phyloP scores from a whole-genome alignment of 345 rosid genomes.

The Arabidopsis suecica region DNA sequence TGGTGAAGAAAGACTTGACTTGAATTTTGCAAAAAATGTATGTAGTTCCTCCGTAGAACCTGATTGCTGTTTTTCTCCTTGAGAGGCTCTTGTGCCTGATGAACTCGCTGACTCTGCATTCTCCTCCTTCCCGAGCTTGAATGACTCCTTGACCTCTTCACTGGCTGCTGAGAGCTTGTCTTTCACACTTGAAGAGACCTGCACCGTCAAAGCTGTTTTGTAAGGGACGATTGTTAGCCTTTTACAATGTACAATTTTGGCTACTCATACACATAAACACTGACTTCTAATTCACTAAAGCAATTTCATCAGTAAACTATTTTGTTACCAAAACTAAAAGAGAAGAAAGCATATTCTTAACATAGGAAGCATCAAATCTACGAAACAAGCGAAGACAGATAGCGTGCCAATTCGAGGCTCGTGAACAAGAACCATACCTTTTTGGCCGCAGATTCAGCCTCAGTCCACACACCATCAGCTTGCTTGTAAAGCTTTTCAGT shows the following conservation, averaged over 20 bases:
- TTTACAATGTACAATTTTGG: constrained; percentile 25
- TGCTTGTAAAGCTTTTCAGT: constrained; percentile 86
- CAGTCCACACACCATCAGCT: constrained; percentile 85
- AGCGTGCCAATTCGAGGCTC: not conserved
- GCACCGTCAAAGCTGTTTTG: constrained; percentile 34
- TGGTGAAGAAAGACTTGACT: constrained; percentile 64
- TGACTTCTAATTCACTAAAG: too few relatives aligned
- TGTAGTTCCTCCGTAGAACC: constrained; percentile 54
- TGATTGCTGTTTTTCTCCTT: constrained; percentile 54
- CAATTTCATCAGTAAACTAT: too few relatives aligned
- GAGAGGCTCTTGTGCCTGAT: constrained; percentile 52
- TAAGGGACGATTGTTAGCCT: constrained; percentile 14
- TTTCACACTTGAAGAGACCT: constrained; percentile 81
- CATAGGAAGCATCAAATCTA: not conserved
- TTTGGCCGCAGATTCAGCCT: constrained; percentile 85
- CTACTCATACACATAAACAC: not conserved
- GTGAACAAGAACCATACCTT: constrained; percentile 54
- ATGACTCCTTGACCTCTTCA: constrained; percentile 88
- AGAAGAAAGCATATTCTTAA: not conserved
- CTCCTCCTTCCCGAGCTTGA: constrained; percentile 60
- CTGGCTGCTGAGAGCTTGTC: constrained; percentile 79
- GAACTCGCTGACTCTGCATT: constrained; percentile 50
- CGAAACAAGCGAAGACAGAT: not conserved
- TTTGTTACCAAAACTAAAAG: not conserved
- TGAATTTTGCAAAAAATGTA: constrained; percentile 70